Percentiles rank a stretch among this genome's conserved stretches.
These are phyloP conservation scores for Mucor saturninus DNA, from an alignment of 371 early-diverging fungal species.

Conservation along the genomic window DNA sequence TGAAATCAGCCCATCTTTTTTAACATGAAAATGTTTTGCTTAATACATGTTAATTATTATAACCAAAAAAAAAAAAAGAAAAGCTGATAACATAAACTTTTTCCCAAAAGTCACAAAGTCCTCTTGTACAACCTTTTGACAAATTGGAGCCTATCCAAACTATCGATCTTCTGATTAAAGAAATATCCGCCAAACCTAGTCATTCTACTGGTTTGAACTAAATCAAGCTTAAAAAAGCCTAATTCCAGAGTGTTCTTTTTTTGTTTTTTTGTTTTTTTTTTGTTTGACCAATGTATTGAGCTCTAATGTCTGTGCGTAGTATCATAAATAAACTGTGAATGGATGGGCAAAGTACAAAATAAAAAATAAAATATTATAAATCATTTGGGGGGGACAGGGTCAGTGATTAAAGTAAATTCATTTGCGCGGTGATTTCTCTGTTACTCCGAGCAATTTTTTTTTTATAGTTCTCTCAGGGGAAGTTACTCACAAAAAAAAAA, in stretches of 20 bases:
- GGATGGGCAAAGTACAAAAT: not conserved
- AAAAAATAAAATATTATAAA: not conserved
- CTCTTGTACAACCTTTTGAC: conserved; percentile 10
- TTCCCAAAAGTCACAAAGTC: conserved; percentile 29
- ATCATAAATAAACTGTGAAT: not conserved
- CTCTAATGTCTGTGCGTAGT: not conserved
- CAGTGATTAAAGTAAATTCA: not conserved
- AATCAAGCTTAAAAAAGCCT: not conserved
- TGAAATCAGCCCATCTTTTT: conserved; percentile 7
- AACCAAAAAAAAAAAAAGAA: not conserved
- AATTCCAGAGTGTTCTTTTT: not conserved
- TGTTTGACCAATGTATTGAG: not conserved
- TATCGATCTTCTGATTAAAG: conserved; percentile 18
- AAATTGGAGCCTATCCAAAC: conserved; percentile 18
- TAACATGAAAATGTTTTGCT: not conserved
- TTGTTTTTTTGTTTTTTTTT: not conserved
- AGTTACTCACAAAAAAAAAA: not conserved
- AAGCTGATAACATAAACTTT: conserved; percentile 11
- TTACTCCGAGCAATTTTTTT: conserved; percentile 10
- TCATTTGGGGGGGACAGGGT: not conserved
- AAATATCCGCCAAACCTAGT: conserved; percentile 22
- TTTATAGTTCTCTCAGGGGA: conserved; percentile 9
- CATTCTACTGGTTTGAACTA: conserved; percentile 6
- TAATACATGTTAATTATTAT: not conserved
- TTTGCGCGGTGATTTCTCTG: conserved; percentile 22